Evolutionary conservation across 495 filamentous ascomycete species (phyloP).

Genomic region (Haplographium delicatum): DNA sequence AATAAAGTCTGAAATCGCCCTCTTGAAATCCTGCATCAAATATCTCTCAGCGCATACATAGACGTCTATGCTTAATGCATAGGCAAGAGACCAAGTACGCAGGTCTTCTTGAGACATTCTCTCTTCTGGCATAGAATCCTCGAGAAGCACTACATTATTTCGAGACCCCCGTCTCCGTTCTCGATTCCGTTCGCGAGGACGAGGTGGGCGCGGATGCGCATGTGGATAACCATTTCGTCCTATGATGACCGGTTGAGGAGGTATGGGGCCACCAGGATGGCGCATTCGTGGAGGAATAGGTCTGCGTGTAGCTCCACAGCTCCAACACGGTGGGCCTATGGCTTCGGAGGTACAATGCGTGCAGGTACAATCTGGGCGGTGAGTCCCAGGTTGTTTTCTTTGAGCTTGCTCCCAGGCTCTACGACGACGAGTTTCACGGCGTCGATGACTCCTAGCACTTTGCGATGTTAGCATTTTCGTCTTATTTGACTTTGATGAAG

Average conservation of each 20-base stretch:
- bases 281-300: slow-evolving; percentile 28
- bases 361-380: slow-evolving; percentile 39
- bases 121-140: slow-evolving; percentile 13
- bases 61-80: slow-evolving; percentile 38
- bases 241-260: slow-evolving; percentile 7
- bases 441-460: slow-evolving; percentile 31
- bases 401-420: slow-evolving; percentile 33
- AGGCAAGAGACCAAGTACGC: slow-evolving; percentile 40
- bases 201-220: slow-evolving; percentile 6
- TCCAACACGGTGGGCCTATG: slow-evolving; percentile 38
- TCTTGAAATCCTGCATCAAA: slow-evolving; percentile 39
- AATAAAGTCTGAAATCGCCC: slow-evolving; percentile 30
- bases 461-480: background rate
- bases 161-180: slow-evolving; percentile 12
- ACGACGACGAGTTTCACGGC: slow-evolving; percentile 30
- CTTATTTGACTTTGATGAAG: background rate
- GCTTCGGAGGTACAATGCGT: slow-evolving; percentile 31
- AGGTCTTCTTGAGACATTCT: slow-evolving; percentile 38
- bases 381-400: slow-evolving; percentile 36
- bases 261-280: slow-evolving; percentile 3
- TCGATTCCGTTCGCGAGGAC: slow-evolving; percentile 8
- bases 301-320: slow-evolving; percentile 35
- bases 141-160: slow-evolving; percentile 18
- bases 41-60: slow-evolving; percentile 43
- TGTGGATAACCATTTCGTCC: slow-evolving; percentile 13